phyloP scores from a whole-genome alignment of 352 stramenopile genomes.

The Globisporangium sylvaticum region DNA sequence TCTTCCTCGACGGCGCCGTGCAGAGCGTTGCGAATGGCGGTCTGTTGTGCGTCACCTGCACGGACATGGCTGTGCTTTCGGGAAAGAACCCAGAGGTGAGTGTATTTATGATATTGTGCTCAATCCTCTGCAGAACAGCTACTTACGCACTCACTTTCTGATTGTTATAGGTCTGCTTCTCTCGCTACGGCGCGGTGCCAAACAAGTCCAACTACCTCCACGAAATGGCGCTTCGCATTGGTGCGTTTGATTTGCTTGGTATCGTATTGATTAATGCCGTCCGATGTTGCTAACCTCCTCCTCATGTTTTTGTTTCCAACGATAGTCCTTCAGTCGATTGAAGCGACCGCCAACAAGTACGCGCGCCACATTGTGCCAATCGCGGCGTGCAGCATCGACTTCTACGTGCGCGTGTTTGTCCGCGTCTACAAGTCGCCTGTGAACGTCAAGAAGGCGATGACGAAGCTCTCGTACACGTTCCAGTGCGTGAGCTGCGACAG shows the following conservation, averaged over 20 bases:
- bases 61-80: slow-evolving; percentile 95
- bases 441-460: slow-evolving; percentile 93
- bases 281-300: background rate
- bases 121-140: background rate
- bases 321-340: slow-evolving; percentile 95
- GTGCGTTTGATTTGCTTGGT: slow-evolving; percentile 19
- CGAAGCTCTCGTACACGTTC: slow-evolving; percentile 86
- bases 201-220: slow-evolving; percentile 89
- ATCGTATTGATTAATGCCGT: background rate
- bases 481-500: slow-evolving; percentile 96
- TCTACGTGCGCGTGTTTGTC: slow-evolving; percentile 99
- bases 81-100: slow-evolving; percentile 84
- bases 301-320: background rate
- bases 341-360: slow-evolving; percentile 94
- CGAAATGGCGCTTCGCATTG: slow-evolving; percentile 85
- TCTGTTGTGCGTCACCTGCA: slow-evolving; percentile 99
- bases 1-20: slow-evolving; percentile 98
- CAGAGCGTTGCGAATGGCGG: slow-evolving; percentile 95
- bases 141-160: background rate
- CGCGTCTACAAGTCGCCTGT: slow-evolving; percentile 96
- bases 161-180: slow-evolving; percentile 62
- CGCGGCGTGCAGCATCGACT: slow-evolving; percentile 98
- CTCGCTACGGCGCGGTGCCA: slow-evolving; percentile 75
- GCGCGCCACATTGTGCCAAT: slow-evolving; percentile 96
- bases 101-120: background rate